Evolutionary conservation across 2,329 filamentous ascomycete species (phyloP), one percentile per base, ranked within the genome.

Genomic region (Pseudogymnoascus sp.): DNA sequence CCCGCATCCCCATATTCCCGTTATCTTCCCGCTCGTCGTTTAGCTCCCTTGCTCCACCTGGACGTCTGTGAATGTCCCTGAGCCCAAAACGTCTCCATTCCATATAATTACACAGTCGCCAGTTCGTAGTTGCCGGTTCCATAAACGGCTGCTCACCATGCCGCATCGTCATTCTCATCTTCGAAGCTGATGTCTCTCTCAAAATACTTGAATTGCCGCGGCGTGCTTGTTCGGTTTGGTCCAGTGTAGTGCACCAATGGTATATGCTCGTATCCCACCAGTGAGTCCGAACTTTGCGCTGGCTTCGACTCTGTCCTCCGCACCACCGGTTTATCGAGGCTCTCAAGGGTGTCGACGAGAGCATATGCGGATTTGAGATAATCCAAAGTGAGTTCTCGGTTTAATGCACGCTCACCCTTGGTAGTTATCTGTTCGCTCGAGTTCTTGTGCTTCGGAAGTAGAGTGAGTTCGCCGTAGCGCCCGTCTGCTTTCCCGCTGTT

Each of bases 401-500:
- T 56, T 10, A 56, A n/a, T 8, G 26, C 50, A 56, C n/a, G 50
- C 50, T 56, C 50, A 33, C 10, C 19, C 29, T 33, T 56, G n/a
- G 8, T 16, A 19, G 29, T 5, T 33, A 33, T 6, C 29, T 10
- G 4, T 19, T 56, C 50, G 33, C 26, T 33, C 50, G 50, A 33
- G 19, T 33, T 56, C 50, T 33, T 33, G 50, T 33, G 29, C 16
- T 16, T 56, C 26, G 50, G 26, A 56, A 56, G 50, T 14, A 56
- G 50, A 56, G 26, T 33, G 50, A 56, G 50, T 21, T 56, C 50
- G 29, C 50, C 50, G 50, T 6, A 11, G 50, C 50, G 50, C 10
- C 72, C 72, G n/a, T 68, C 71, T 7, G 71, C 67, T 64, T 70
- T 71, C 6, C 73, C 73, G 16, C 64, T 68, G 40, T 74, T 68